A percentile compares a stretch with the other conserved stretches of the same genome.
Conservation (phyloP, 805 yeast genomes). For the Teunomyces panamensis region DNA sequence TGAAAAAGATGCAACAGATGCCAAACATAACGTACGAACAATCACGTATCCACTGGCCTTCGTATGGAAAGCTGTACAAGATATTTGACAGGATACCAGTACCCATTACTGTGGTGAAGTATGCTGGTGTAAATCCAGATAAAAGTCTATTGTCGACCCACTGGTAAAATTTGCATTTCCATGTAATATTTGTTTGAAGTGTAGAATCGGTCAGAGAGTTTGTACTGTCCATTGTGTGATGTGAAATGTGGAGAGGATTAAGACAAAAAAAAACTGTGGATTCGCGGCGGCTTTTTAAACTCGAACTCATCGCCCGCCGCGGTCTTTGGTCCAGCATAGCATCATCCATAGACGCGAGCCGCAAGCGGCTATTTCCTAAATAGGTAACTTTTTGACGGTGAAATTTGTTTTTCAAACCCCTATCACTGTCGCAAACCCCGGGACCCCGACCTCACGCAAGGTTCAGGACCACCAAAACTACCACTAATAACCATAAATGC, state of each 20-base stretch:
- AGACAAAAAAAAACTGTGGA: background rate
- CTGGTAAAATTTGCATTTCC: background rate
- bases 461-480: no score
- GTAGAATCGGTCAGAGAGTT: background rate
- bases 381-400: background rate
- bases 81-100: slow-evolving; percentile 68
- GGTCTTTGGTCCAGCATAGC: background rate
- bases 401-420: background rate
- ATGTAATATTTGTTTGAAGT: background rate
- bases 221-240: background rate
- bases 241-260: background rate
- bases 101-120: slow-evolving; percentile 83
- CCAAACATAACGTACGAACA: slow-evolving; percentile 65
- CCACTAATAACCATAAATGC: no score
- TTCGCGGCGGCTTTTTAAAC: background rate
- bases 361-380: background rate
- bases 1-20: slow-evolving; percentile 48
- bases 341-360: background rate
- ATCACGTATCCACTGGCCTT: slow-evolving; percentile 53
- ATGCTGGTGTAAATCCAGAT: slow-evolving; percentile 43
- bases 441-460: no score
- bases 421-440: no score
- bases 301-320: slow-evolving; percentile 2
- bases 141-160: slow-evolving; percentile 13
- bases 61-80: slow-evolving; percentile 64